These are phyloP conservation scores for Nitzschia sp. DNA, from an alignment of 108 stramenopile species.

Conservation along the genomic window DNA sequence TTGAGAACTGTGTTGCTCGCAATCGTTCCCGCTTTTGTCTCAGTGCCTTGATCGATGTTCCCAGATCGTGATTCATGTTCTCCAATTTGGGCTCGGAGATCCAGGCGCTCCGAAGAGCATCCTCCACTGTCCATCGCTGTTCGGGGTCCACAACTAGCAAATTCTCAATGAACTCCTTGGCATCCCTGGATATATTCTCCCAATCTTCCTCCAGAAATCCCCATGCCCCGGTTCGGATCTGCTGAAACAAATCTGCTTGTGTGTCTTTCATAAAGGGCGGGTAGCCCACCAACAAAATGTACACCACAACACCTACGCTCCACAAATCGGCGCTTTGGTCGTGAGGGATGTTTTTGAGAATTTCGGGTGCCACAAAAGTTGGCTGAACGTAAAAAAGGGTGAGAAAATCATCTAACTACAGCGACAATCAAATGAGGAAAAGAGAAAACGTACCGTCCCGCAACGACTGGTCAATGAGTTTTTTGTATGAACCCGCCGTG, in stretches of 20 bases:
- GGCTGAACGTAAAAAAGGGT: constrained; percentile 37
- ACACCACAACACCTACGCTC: constrained; percentile 92
- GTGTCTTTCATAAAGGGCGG: constrained; percentile 45
- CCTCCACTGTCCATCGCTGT: constrained; percentile 55
- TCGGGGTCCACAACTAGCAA: constrained; percentile 56
- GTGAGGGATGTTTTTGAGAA: constrained; percentile 56
- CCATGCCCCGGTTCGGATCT: constrained; percentile 41
- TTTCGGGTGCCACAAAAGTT: constrained; percentile 51
- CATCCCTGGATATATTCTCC: constrained; percentile 42
- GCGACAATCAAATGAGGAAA: not conserved
- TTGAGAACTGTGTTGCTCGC: constrained; percentile 79
- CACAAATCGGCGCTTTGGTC: constrained; percentile 88
- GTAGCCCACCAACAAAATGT: constrained; percentile 81
- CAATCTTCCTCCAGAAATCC: constrained; percentile 40
- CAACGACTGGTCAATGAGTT: constrained; percentile 79
- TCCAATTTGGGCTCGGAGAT: constrained; percentile 42
- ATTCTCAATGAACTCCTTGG: constrained; percentile 47
- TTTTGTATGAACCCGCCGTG: constrained; percentile 72
- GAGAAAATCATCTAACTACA: not conserved
- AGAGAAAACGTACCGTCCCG: constrained; percentile 52
- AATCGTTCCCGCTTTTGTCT: constrained; percentile 91
- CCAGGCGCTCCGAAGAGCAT: constrained; percentile 44
- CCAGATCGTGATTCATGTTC: constrained; percentile 62
- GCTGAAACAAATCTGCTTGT: constrained; percentile 35
- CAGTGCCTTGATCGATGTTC: constrained; percentile 77